Base-by-base conservation (phyloP, 306 rosid genomes). In the Lathyrus tuberosus region DNA sequence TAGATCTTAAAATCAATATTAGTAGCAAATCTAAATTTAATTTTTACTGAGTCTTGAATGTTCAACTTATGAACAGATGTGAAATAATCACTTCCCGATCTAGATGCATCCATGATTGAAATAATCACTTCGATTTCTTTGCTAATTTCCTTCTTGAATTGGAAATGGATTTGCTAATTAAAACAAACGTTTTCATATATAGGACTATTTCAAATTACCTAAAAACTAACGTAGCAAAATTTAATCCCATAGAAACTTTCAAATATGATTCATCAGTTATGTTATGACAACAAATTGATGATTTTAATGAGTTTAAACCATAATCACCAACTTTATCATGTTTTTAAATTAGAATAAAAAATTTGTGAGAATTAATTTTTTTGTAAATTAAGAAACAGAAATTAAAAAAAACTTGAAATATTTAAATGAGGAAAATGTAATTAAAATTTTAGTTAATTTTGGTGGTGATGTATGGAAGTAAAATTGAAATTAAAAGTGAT, bases 11-110 rank as follows among this genome's bases (percentile, higher is more conserved):
- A 38, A 47, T 22, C 31, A 71, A 68, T 16, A 13, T 44, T 44
- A 46, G 33, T 62, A 63, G 61, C 11, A 17, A n/a, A 46, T 28
- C 37, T 37, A 30, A n/a, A 61, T 53, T 52, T 33, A 46, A 61
- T 35, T 41, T 75, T 59, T 75, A 65, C 65, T 71, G 65, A 62
- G 44, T 71, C 67, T 12, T 65, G 68, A 42, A 56, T 10, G 10
- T 62, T 82, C 75, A 76, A 73, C 67, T 18, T 43, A 60, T 47
- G 22, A 75, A 79, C 74, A 83, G 78, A 69, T 78, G 75, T 52
- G 77, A n/a, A n/a, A n/a, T n/a, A n/a, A n/a, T n/a, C n/a, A n/a
- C 22, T 20, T 20, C 22, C 22, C 22, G 22, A 20, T 20, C 22
- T 20, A 20, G 22, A 20, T 20, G 22, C 22, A 20, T 20, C 22